These are phyloP conservation scores for Euptelea pleiosperma DNA, from an alignment of 164 flowering plant genomes.

Conservation along the genomic window DNA sequence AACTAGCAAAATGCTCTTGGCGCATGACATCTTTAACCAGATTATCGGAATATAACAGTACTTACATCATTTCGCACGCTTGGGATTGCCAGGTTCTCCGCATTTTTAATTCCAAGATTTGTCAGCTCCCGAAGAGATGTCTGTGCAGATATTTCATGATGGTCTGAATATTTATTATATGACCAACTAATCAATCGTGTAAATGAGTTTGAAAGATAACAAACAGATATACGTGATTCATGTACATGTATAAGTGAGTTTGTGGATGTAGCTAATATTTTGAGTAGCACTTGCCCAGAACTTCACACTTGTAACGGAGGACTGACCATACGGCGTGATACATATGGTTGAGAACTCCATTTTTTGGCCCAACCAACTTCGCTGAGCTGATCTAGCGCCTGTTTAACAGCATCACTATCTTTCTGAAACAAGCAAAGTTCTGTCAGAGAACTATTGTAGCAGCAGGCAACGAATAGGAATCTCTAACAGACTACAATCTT, in stretches of 20 bases:
- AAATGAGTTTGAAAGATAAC: not conserved
- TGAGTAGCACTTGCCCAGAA: conserved; percentile 31
- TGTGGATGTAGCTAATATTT: conserved; percentile 22
- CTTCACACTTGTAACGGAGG: conserved; percentile 30
- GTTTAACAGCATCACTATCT: conserved; percentile 83
- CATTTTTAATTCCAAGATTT: conserved; percentile 81
- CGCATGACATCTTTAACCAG: too few species aligned
- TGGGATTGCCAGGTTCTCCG: conserved; percentile 95
- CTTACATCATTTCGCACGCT: conserved; percentile 97
- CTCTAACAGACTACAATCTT: too few species aligned
- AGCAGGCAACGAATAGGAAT: too few species aligned
- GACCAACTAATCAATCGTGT: not conserved
- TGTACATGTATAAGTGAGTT: conserved; percentile 18
- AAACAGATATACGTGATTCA: conserved; percentile 14
- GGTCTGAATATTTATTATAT: not conserved
- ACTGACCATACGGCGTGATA: conserved; percentile 90
- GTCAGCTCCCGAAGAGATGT: conserved; percentile 88
- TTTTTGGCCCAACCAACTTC: conserved; percentile 88
- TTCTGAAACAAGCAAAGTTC: conserved; percentile 46
- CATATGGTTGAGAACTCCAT: conserved; percentile 95
- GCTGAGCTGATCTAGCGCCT: conserved; percentile 75
- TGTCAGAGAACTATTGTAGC: not conserved
- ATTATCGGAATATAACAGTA: conserved; percentile 7
- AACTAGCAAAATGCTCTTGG: too few species aligned
- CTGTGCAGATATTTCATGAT: conserved; percentile 35